A percentile compares a stretch with the other conserved stretches of the same genome.
phyloP scores from a whole-genome alignment of 768 basidiomycete species.

The Agrocybe pediades region DNA sequence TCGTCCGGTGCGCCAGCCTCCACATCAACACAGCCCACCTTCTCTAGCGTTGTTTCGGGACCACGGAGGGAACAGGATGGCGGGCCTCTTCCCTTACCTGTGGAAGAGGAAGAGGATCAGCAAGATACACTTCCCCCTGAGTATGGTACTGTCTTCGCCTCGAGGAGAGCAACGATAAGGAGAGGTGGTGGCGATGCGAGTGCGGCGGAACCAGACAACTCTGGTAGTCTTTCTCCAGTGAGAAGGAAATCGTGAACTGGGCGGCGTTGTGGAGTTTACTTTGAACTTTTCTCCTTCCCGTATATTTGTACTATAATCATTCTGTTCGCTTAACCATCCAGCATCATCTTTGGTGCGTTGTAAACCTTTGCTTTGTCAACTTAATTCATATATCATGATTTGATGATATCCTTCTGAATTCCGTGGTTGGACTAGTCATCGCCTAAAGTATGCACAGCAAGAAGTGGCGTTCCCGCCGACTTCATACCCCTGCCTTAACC shows the following conservation, averaged over 20 bases:
- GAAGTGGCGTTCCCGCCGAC: too few relatives aligned
- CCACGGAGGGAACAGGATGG: constrained; percentile 25
- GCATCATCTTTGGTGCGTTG: too few relatives aligned
- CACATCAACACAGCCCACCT: not conserved
- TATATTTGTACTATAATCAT: too few relatives aligned
- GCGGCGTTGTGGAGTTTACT: not conserved
- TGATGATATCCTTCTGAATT: too few relatives aligned
- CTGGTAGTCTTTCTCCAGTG: not conserved
- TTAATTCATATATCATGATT: too few relatives aligned
- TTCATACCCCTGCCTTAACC: too few relatives aligned
- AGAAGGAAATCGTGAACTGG: not conserved
- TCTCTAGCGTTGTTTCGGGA: not conserved
- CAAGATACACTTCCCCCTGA: constrained; percentile 28
- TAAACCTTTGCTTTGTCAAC: too few relatives aligned
- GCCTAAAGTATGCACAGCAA: too few relatives aligned
- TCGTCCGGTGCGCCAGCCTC: not conserved
- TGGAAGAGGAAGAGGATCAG: constrained; percentile 16
- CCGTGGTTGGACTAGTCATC: too few relatives aligned
- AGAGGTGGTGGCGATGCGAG: not conserved
- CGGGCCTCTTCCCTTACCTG: constrained; percentile 16
- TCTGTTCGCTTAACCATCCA: too few relatives aligned
- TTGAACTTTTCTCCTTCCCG: too few relatives aligned
- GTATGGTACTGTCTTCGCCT: constrained; percentile 27
- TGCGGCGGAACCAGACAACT: too few relatives aligned
- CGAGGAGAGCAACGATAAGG: not conserved